Conservation (phyloP, 805 yeast genomes). For the Metschnikowia amazonensis region DNA sequence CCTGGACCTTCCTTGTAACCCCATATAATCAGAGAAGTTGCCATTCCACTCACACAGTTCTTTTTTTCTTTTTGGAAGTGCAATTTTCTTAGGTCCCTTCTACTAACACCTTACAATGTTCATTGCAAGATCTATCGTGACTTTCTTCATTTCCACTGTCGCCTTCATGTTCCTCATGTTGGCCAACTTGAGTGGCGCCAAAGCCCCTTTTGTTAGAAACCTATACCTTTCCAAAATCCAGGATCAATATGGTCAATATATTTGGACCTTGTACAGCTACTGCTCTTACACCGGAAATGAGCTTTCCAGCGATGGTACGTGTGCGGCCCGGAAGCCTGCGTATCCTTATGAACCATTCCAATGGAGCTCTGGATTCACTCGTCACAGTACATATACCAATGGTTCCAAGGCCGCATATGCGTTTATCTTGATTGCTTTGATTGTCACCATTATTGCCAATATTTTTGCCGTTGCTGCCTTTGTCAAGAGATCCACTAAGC, state of each 20-base stretch:
- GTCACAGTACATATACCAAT: neutral
- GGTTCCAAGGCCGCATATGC: constrained; percentile 14
- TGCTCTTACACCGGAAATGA: constrained; percentile 11
- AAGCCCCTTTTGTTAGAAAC: constrained; percentile 12
- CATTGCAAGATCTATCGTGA: constrained; percentile 10
- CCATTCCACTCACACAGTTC: neutral
- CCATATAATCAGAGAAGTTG: neutral
- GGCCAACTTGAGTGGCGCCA: constrained; percentile 15
- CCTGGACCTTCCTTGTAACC: neutral
- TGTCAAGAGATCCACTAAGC: constrained; percentile 5
- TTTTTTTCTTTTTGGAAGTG: no score
- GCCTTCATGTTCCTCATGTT: constrained; percentile 14
- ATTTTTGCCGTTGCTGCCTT: constrained; percentile 5
- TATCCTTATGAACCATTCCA: constrained; percentile 12
- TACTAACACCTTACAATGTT: constrained; percentile 2
- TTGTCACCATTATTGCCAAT: constrained; percentile 7
- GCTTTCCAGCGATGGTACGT: constrained; percentile 9
- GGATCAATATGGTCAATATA: constrained; percentile 10
- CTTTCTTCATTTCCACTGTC: constrained; percentile 13
- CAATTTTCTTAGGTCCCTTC: neutral
- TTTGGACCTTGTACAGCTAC: constrained; percentile 13
- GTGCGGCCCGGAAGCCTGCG: constrained; percentile 10
- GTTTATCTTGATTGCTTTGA: constrained; percentile 7
- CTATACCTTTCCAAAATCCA: constrained; percentile 11
- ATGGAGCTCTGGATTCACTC: constrained; percentile 12